Evolutionary conservation across 768 basidiomycete genomes (phyloP).

Genomic region (Tricholoma sp.): DNA sequence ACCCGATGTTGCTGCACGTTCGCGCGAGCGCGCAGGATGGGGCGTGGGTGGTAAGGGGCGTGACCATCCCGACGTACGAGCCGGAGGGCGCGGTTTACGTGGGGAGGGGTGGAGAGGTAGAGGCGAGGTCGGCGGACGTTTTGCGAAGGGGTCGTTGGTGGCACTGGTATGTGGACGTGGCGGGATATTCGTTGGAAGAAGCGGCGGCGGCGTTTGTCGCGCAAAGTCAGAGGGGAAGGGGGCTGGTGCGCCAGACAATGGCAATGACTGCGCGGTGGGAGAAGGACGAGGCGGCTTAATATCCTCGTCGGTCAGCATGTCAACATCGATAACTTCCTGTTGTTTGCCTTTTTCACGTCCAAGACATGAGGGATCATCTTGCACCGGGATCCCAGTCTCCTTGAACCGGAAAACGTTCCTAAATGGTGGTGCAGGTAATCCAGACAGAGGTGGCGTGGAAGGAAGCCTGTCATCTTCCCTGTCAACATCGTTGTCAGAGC

Average conservation of each 20-base stretch:
- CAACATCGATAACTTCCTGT: slow-evolving; percentile 30
- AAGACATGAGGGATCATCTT: background rate
- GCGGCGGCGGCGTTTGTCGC: slow-evolving; percentile 14
- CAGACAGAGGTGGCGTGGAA: slow-evolving; percentile 38
- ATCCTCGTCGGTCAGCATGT: slow-evolving; percentile 21
- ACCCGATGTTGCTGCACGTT: slow-evolving; percentile 10
- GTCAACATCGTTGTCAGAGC: slow-evolving; percentile 61
- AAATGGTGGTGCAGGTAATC: slow-evolving; percentile 22
- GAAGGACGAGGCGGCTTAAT: background rate
- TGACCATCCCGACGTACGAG: slow-evolving; percentile 26
- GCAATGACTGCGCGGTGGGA: background rate
- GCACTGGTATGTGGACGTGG: slow-evolving; percentile 5
- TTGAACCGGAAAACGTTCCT: slow-evolving; percentile 16
- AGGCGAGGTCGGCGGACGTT: slow-evolving; percentile 61
- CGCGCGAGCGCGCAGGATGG: slow-evolving; percentile 1
- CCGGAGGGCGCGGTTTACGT: slow-evolving; percentile 53
- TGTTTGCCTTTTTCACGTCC: background rate
- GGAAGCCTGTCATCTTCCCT: slow-evolving; percentile 46
- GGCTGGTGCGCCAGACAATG: background rate
- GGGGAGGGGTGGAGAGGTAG: slow-evolving; percentile 49
- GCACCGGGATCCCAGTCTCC: slow-evolving; percentile 14
- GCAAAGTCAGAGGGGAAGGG: background rate
- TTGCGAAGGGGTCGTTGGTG: slow-evolving; percentile 43
- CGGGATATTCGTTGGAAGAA: slow-evolving; percentile 1
- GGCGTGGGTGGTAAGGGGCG: slow-evolving; percentile 12